Conservation (phyloP, 73 alveolate genomes). For the Paramecium primaurelia region DNA sequence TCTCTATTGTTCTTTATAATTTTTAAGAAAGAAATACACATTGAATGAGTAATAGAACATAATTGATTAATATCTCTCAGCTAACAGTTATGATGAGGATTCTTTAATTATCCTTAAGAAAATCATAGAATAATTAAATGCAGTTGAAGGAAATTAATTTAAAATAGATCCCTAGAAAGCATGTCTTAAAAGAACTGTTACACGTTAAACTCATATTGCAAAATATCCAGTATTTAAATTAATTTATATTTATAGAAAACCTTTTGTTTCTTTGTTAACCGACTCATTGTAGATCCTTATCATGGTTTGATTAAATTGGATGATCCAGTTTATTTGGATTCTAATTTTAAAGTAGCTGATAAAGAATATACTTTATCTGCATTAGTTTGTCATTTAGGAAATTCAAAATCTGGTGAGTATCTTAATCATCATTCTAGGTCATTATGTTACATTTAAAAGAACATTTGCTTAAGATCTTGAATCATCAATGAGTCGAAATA, state of each 20-base stretch:
- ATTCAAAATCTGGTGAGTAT: neutral
- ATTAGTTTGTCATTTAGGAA: constrained; percentile 21
- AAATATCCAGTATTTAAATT: neutral
- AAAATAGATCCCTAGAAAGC: neutral
- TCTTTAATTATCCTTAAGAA: neutral
- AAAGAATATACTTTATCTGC: neutral
- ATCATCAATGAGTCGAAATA: neutral
- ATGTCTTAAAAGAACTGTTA: neutral
- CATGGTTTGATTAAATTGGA: neutral
- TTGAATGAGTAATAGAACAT: neutral
- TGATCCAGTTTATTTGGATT: neutral
- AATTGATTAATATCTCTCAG: neutral
- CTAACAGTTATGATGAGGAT: neutral
- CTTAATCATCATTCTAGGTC: neutral
- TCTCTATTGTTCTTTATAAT: neutral
- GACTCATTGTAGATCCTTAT: neutral
- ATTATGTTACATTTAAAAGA: neutral
- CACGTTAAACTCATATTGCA: neutral
- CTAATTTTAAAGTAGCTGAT: neutral
- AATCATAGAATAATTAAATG: neutral
- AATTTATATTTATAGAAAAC: neutral
- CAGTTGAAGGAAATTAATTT: neutral
- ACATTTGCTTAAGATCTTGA: neutral
- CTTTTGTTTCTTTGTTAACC: neutral
- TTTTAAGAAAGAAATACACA: neutral